Evolutionary conservation across 139 green algal genomes (phyloP).

Genomic region (Raphidocelis subcapitata): DNA sequence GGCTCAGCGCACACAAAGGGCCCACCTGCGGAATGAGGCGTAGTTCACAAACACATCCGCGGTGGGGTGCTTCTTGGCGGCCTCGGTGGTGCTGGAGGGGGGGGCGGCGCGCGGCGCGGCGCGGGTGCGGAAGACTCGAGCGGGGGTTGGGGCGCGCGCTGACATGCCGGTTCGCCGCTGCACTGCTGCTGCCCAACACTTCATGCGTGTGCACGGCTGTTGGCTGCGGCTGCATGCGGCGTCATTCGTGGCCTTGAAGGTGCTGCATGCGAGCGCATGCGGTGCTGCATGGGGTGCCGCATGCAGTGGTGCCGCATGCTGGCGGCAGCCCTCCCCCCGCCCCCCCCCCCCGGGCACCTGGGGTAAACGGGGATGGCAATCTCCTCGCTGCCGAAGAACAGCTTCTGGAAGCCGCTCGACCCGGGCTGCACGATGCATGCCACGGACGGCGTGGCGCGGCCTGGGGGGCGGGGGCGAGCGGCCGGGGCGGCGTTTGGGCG

Average conservation of each 20-base stretch:
- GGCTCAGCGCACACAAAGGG: not conserved
- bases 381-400: slow-evolving; percentile 92
- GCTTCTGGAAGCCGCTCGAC: slow-evolving; percentile 86
- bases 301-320: not conserved
- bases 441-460: slow-evolving; percentile 78
- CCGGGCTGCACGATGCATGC: slow-evolving; percentile 84
- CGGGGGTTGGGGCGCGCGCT: not conserved
- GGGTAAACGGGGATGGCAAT: slow-evolving; percentile 84
- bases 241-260: not conserved
- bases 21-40: slow-evolving; percentile 82
- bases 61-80: slow-evolving; percentile 65
- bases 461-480: slow-evolving; percentile 34
- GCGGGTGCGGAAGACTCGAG: not conserved
- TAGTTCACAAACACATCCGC: slow-evolving; percentile 98
- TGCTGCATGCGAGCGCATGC: not conserved
- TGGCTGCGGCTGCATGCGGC: not conserved
- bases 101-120: not conserved
- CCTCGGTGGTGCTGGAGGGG: slow-evolving; percentile 65
- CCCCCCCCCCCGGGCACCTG: too few relatives aligned
- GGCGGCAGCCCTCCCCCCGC: not conserved
- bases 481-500: not conserved
- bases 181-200: too few relatives aligned
- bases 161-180: too few relatives aligned
- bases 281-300: too few relatives aligned
- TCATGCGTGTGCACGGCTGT: too few relatives aligned